These are phyloP conservation scores for Magnolia changhungtana DNA, from an alignment of 164 flowering plant species.

Conservation along the genomic window DNA sequence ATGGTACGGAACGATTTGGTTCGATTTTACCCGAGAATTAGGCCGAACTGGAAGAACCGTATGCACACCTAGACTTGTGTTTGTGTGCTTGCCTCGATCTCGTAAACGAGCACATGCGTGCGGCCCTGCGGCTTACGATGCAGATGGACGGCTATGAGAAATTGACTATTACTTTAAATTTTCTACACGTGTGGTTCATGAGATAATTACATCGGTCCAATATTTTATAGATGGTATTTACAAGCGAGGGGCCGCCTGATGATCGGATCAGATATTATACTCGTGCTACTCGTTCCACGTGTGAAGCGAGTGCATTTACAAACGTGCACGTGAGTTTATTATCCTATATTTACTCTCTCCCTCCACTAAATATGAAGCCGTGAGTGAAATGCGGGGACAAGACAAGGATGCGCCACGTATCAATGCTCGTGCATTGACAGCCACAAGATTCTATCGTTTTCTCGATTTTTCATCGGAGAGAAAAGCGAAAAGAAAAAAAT, in stretches of 20 bases:
- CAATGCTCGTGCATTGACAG: conserved; percentile 24
- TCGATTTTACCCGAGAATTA: too few species aligned
- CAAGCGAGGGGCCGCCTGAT: background rate
- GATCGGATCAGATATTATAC: background rate
- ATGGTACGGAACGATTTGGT: too few species aligned
- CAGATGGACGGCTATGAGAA: background rate
- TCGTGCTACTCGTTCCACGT: background rate
- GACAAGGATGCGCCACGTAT: conserved; percentile 20
- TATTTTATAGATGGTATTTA: background rate
- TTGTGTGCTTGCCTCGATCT: too few species aligned
- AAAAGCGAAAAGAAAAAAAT: background rate
- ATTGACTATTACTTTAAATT: background rate
- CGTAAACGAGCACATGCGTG: background rate
- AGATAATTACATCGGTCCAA: background rate
- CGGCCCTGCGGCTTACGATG: background rate
- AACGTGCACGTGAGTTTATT: background rate
- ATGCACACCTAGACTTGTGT: too few species aligned
- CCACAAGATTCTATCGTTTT: conserved; percentile 50
- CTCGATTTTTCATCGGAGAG: conserved; percentile 32
- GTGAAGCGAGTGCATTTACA: too few species aligned
- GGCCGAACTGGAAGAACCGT: too few species aligned
- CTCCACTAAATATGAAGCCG: background rate
- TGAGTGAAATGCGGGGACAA: background rate
- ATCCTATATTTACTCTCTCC: background rate
- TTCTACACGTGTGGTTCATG: background rate